Percentiles rank a stretch among this genome's conserved stretches.
These are phyloP conservation scores for Collariella sp. DNA, from an alignment of 495 filamentous ascomycete genomes.

Conservation along the genomic window DNA sequence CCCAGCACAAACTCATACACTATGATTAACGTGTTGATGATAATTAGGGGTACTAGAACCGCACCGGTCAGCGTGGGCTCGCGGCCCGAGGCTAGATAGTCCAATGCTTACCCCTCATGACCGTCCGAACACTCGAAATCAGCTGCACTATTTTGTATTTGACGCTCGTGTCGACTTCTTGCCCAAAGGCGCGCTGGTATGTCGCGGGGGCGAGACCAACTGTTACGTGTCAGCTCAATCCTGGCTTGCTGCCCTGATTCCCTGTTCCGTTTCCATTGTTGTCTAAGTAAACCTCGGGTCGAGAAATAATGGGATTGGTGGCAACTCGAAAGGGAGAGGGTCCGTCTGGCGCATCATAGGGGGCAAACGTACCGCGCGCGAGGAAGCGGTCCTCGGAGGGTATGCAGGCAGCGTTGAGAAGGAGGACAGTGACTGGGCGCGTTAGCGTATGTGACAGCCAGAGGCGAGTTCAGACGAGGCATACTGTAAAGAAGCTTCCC, in stretches of 20 bases:
- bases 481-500: conserved; percentile 14
- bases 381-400: conserved; percentile 97
- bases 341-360: not conserved
- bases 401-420: conserved; percentile 90
- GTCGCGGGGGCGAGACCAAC: conserved; percentile 68
- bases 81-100: no score
- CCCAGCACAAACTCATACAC: conserved; percentile 83
- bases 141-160: conserved; percentile 83
- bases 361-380: conserved; percentile 64
- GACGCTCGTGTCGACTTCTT: conserved; percentile 62
- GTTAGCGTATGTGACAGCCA: not conserved
- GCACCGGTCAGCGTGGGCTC: not conserved
- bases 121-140: conserved; percentile 79
- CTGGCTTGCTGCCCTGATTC: not conserved
- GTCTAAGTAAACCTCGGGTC: no score
- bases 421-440: conserved; percentile 60
- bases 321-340: not conserved
- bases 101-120: conserved; percentile 79
- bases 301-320: not conserved
- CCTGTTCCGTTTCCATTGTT: no score
- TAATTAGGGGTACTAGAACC: conserved; percentile 77
- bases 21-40: conserved; percentile 84
- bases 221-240: conserved; percentile 25
- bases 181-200: conserved; percentile 67
- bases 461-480: no score